Evolutionary conservation across 2,329 filamentous ascomycete species (phyloP).

Genomic region (Aspergillus oerlinghausenensis): DNA sequence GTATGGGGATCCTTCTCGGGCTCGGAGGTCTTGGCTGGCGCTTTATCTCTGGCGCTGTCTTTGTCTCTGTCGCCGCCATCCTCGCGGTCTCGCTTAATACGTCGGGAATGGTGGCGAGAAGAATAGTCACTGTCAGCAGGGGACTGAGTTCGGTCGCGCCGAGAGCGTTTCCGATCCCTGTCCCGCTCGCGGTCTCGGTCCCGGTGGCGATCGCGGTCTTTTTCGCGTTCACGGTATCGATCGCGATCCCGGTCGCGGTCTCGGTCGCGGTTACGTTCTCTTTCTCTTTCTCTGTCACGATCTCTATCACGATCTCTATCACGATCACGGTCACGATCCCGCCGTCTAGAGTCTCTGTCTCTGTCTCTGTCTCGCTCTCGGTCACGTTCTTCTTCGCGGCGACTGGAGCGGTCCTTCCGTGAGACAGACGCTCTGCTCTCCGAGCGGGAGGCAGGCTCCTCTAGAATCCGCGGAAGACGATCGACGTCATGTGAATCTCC

Average conservation of each 20-base stretch:
- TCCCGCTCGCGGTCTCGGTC: constrained; percentile 46
- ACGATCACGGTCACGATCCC: constrained; percentile 16
- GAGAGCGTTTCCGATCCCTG: constrained; percentile 30
- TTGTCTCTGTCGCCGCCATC: constrained; percentile 23
- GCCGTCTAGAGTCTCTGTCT: constrained; percentile 31
- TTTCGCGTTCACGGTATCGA: constrained; percentile 24
- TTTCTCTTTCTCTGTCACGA: constrained; percentile 33
- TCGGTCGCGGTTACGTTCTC: constrained; percentile 27
- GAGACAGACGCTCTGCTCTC: constrained; percentile 19
- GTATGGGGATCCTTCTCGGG: constrained; percentile 63
- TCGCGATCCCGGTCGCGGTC: constrained; percentile 20
- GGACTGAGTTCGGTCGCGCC: constrained; percentile 38
- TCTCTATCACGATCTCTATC: constrained; percentile 12
- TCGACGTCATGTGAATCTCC: constrained; percentile 37
- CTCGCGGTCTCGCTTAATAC: constrained; percentile 32
- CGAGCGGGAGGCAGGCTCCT: constrained; percentile 17
- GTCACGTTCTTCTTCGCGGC: constrained; percentile 27
- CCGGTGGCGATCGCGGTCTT: constrained; percentile 45
- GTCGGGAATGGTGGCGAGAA: constrained; percentile 31
- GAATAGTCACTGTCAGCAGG: constrained; percentile 28
- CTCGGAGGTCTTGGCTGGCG: constrained; percentile 14
- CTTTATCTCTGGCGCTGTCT: constrained; percentile 16
- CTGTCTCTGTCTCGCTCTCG: constrained; percentile 35
- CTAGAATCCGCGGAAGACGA: constrained; percentile 24
- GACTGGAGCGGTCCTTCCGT: constrained; percentile 24